Conservation (phyloP, 257 asterid genomes). For the Salvia splendens region DNA sequence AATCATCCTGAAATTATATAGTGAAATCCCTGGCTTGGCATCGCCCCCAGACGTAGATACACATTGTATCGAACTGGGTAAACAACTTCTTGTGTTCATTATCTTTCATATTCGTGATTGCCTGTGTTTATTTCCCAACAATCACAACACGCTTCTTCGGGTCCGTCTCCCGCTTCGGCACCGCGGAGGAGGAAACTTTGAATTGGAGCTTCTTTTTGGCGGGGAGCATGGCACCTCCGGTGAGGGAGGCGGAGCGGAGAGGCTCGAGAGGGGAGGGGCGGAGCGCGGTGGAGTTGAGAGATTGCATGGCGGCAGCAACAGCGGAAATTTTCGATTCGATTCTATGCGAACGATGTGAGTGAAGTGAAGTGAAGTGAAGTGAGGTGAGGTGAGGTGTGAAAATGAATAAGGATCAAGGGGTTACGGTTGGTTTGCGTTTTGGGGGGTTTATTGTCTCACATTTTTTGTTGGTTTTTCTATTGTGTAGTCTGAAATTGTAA, state of each 20-base stretch:
- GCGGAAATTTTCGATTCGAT: background rate
- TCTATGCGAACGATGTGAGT: slow-evolving; percentile 41
- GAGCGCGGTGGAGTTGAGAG: slow-evolving; percentile 42
- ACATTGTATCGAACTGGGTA: no score
- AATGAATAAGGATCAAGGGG: no score
- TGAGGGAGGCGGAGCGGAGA: slow-evolving; percentile 30
- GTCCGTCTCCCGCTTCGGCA: slow-evolving; percentile 62
- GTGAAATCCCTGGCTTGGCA: no score
- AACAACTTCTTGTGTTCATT: no score
- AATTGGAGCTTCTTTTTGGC: slow-evolving; percentile 32
- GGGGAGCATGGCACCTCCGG: slow-evolving; percentile 34
- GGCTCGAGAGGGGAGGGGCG: slow-evolving; percentile 50
- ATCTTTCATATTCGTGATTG: no score
- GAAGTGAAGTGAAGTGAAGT: slow-evolving; percentile 24
- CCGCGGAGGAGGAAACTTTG: slow-evolving; percentile 46
- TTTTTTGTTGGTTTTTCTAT: no score
- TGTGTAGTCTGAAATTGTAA: no score
- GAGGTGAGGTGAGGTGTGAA: background rate
- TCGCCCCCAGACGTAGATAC: no score
- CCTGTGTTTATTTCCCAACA: no score
- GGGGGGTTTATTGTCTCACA: no score
- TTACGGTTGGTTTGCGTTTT: no score
- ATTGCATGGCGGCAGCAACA: slow-evolving; percentile 44
- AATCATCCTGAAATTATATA: no score
- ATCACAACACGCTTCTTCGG: slow-evolving; percentile 62